Conservation (phyloP, 2,329 filamentous ascomycete species). For the Colletotrichum sp. region DNA sequence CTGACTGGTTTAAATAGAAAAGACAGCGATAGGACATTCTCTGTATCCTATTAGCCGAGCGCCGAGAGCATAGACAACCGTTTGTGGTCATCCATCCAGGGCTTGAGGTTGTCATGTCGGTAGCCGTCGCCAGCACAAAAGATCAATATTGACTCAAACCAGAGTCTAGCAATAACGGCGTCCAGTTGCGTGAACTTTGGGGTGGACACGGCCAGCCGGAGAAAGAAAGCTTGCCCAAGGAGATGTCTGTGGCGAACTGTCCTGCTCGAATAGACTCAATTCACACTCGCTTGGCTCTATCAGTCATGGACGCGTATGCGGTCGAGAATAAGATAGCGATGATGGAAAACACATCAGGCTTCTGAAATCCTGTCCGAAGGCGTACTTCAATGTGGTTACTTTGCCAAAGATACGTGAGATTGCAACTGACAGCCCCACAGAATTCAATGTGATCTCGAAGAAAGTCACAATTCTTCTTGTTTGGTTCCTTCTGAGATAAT, state of each 20-base stretch:
- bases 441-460: not conserved
- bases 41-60: fast-evolving
- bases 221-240: not conserved
- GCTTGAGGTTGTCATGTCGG: fast-evolving
- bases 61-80: not conserved
- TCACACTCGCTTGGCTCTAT: not conserved
- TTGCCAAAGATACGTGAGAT: not conserved
- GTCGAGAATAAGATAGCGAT: not conserved
- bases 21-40: fast-evolving
- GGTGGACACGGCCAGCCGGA: not conserved
- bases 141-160: not conserved
- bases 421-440: fast-evolving
- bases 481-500: too few relatives aligned
- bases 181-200: not conserved
- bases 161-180: not conserved
- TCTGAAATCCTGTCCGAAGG: not conserved
- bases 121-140: not conserved
- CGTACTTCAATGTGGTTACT: fast-evolving
- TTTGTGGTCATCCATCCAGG: not conserved
- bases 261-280: not conserved
- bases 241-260: not conserved
- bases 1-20: not conserved
- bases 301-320: fast-evolving
- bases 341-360: not conserved
- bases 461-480: not conserved